Percentiles rank a stretch among this genome's conserved stretches.
phyloP scores from a whole-genome alignment of 306 rosid genomes.

The Medicago lupulina region DNA sequence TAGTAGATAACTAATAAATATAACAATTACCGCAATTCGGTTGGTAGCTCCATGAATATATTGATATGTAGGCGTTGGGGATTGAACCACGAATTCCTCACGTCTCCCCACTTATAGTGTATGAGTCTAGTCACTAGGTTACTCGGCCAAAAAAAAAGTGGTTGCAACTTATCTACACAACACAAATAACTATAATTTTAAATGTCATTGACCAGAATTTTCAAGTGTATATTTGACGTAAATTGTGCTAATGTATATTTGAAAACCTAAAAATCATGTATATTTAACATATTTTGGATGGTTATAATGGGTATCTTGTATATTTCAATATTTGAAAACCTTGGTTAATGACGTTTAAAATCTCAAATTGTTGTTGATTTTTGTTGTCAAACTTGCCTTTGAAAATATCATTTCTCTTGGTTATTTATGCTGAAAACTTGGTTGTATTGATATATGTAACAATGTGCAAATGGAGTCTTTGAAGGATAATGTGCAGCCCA shows the following conservation, averaged over 20 bases:
- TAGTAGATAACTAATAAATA: not conserved
- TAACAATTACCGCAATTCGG: not conserved
- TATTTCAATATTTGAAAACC: not conserved
- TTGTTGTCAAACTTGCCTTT: not conserved
- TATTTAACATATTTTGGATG: not conserved
- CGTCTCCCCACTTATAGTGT: too few relatives aligned
- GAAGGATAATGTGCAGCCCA: slow-evolving; percentile 41
- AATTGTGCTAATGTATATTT: not conserved
- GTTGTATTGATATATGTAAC: slow-evolving; percentile 3
- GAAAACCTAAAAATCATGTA: not conserved
- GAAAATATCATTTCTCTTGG: not conserved
- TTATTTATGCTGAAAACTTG: not conserved
- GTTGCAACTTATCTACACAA: not conserved
- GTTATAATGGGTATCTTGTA: not conserved
- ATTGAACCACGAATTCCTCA: too few relatives aligned
- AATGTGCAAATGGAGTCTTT: slow-evolving; percentile 38
- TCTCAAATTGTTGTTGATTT: not conserved
- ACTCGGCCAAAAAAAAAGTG: not conserved
- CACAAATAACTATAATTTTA: not conserved
- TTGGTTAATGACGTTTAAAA: not conserved
- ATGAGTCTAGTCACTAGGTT: too few relatives aligned
- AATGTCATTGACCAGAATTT: not conserved
- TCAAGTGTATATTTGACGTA: not conserved
- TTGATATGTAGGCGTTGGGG: too few relatives aligned
- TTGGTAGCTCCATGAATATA: too few relatives aligned